Conservation (phyloP, 495 filamentous ascomycete genomes). For the Oidiodendron maius region DNA sequence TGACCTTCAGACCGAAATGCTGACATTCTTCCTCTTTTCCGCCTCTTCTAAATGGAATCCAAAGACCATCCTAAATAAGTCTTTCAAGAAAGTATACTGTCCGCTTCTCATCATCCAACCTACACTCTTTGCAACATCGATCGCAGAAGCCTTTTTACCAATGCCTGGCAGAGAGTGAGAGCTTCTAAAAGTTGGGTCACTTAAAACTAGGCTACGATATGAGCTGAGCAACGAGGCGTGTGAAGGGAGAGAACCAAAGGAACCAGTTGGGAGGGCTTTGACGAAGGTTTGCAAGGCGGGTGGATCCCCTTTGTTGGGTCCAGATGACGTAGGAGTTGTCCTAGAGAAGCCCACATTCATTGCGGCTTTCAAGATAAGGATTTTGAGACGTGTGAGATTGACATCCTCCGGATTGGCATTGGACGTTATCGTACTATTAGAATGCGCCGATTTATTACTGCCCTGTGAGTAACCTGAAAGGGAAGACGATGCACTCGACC, state of each 20-base stretch:
- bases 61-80: slow-evolving; percentile 80
- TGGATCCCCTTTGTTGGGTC: slow-evolving; percentile 25
- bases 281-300: slow-evolving; percentile 60
- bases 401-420: slow-evolving; percentile 60
- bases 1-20: slow-evolving; percentile 19
- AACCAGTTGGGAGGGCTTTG: slow-evolving; percentile 65
- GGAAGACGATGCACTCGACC: slow-evolving; percentile 71
- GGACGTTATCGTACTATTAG: slow-evolving; percentile 71
- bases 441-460: slow-evolving; percentile 43
- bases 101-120: slow-evolving; percentile 63
- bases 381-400: slow-evolving; percentile 66
- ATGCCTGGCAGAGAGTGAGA: slow-evolving; percentile 45
- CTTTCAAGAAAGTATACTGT: slow-evolving; percentile 67
- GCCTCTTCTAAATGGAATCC: slow-evolving; percentile 76
- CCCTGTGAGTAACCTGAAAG: slow-evolving; percentile 69
- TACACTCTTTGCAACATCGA: slow-evolving; percentile 70
- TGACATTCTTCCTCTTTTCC: slow-evolving; percentile 29
- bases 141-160: slow-evolving; percentile 53
- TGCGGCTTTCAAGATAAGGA: slow-evolving; percentile 74
- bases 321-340: slow-evolving; percentile 30
- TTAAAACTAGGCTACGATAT: slow-evolving; percentile 70
- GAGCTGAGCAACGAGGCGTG: slow-evolving; percentile 65
- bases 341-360: slow-evolving; percentile 68
- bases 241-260: slow-evolving; percentile 67
- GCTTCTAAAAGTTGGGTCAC: slow-evolving; percentile 58